Conservation (phyloP, 1,284 basidiomycete species). For the Moesziomyces parantarcticus region DNA sequence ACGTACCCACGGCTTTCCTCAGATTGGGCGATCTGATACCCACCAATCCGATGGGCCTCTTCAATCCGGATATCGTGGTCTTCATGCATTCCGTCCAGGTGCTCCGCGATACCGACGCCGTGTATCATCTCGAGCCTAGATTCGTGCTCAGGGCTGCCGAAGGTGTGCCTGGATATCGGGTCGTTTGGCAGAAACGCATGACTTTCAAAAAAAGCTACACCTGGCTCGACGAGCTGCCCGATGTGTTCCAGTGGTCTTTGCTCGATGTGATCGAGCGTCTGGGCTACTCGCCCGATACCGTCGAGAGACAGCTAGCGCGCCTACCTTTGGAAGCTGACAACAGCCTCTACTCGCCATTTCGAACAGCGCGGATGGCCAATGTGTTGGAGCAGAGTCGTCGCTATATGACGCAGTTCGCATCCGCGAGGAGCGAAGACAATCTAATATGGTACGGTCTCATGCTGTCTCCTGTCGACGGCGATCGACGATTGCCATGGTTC, state of each 20-base stretch:
- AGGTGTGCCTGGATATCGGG: neutral
- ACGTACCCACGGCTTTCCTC: neutral
- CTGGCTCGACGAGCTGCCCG: neutral
- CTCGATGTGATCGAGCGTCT: neutral
- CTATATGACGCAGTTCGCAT: neutral
- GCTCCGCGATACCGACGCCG: neutral
- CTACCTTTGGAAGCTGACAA: neutral
- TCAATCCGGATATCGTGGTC: neutral
- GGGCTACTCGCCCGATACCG: neutral
- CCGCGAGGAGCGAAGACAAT: no score
- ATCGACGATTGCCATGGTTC: neutral
- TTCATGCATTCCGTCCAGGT: neutral
- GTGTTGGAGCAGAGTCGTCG: neutral
- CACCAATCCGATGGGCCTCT: neutral
- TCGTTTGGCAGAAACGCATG: neutral
- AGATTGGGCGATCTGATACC: neutral
- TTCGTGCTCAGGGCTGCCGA: neutral
- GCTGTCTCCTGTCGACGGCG: neutral
- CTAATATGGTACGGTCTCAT: neutral
- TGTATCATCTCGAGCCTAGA: neutral
- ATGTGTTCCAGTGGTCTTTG: neutral
- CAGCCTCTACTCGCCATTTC: no score
- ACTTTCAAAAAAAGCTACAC: neutral
- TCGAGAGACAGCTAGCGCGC: neutral
- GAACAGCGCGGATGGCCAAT: neutral